Conservation (phyloP, 495 filamentous ascomycete genomes). For the Daldinia concentrica region DNA sequence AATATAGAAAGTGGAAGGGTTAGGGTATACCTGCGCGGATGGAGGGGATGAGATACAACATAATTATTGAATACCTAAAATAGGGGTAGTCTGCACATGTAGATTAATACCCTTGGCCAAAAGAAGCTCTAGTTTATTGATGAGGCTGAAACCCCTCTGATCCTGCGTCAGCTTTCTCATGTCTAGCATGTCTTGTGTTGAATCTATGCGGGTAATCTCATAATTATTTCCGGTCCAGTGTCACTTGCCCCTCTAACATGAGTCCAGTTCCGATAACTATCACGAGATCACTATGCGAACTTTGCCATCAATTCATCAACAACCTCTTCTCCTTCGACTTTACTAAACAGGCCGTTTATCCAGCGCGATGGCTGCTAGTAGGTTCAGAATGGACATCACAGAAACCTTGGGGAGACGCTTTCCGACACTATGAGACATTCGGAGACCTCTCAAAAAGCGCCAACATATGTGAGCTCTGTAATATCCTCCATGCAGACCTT, state of each 20-base stretch:
- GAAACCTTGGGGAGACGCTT: not conserved
- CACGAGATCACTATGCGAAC: conserved; percentile 21
- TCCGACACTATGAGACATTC: conserved; percentile 26
- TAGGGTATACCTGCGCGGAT: not conserved
- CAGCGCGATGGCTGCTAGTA: conserved; percentile 12
- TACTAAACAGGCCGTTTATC: conserved; percentile 9
- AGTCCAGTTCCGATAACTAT: conserved; percentile 2
- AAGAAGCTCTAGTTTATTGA: not conserved
- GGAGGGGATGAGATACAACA: not conserved
- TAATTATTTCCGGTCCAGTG: not conserved
- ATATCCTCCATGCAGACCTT: conserved; percentile 24
- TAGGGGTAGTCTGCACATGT: not conserved
- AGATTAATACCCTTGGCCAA: not conserved
- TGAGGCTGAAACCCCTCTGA: not conserved
- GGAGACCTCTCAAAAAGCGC: conserved; percentile 19
- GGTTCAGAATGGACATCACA: conserved; percentile 5
- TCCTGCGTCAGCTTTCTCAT: not conserved
- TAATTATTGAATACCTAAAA: not conserved
- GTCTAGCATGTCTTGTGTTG: not conserved
- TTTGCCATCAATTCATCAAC: conserved; percentile 30
- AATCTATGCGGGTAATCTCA: not conserved
- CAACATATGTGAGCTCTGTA: conserved; percentile 26
- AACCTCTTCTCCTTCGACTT: conserved; percentile 30
- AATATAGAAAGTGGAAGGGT: not conserved
- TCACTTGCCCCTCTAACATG: conserved; percentile 3